Evolutionary conservation across 257 asterid species (phyloP), one percentile per base, ranked within the genome.

Genomic region (Solanum lycopersicoides): DNA sequence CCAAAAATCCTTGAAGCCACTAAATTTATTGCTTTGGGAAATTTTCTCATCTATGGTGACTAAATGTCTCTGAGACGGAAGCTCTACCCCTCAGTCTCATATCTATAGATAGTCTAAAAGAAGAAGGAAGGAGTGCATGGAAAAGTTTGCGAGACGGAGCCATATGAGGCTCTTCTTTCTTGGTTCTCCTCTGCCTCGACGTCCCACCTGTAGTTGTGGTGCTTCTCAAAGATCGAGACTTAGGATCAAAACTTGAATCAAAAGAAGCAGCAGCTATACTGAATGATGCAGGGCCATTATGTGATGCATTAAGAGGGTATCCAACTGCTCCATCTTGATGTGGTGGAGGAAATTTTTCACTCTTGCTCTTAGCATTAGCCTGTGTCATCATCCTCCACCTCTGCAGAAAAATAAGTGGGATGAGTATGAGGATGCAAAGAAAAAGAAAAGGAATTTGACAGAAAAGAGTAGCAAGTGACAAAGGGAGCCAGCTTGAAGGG

Each of bases 281-380:
- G 84, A 92, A 91, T 14, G 96, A 94, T 63, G 90, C 73, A 30
- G 94, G 90, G 39, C 89, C 94, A n/a, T 90, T 91, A 74, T 86
- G 92, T 28, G 92, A 91, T 34, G 90, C 74, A 53, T 90, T 91
- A 9, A 88, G 89, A 63, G 89, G 92, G 89, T 91, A 86, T 59
- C 96, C 98, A 14, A 93, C 94, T 76, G 94, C 91, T 44, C 97
- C 99, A 69, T 96, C 99, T 71, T 94, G 97, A 90, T 96, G 99
- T 7, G 99, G 99, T 4, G 99, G 99, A 50, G 98, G 98, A 83
- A 96, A 96, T 88, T 95, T 96, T 76, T 95, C 99, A 9, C 96
- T 93, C 93, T 93, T 95, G 90, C 97, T 92, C 95, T 93, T 94
- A 37, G 91, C 91, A 85, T 91, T 93, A 32, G 89, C 88, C 85